A percentile compares a stretch with the other conserved stretches of the same genome.
phyloP scores from a whole-genome alignment of 768 basidiomycete species.

The Tylopilus balloui region DNA sequence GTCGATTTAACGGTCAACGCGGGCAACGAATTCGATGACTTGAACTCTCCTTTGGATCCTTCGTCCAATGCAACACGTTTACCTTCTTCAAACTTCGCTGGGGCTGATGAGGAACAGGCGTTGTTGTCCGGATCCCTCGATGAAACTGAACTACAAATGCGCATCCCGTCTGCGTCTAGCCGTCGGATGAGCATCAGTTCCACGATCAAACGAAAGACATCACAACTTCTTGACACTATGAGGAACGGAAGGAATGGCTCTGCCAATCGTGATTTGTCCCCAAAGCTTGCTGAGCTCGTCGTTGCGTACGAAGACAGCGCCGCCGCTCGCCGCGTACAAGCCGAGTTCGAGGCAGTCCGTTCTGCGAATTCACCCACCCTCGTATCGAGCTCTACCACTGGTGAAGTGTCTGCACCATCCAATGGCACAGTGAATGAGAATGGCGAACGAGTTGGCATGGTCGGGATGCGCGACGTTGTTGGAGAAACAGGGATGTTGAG shows the following conservation, averaged over 20 bases:
- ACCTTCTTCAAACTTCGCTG: conserved; percentile 41
- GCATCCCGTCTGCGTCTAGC: conserved; percentile 21
- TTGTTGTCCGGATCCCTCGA: conserved; percentile 41
- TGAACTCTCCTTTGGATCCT: conserved; percentile 32
- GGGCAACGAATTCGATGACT: conserved; percentile 33
- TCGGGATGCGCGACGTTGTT: conserved; percentile 59
- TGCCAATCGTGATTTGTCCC: conserved; percentile 39
- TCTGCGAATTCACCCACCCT: conserved; percentile 7
- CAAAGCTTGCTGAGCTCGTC: conserved; percentile 69
- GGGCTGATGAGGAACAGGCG: conserved; percentile 68
- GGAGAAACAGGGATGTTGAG: conserved; percentile 64
- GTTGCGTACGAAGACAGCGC: conserved; percentile 64
- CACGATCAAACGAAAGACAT: conserved; percentile 68
- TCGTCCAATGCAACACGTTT: conserved; percentile 23
- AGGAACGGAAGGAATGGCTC: conserved; percentile 28
- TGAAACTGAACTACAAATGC: conserved; percentile 51
- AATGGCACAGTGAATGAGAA: conserved; percentile 24
- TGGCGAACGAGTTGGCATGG: conserved; percentile 31
- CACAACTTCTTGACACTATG: conserved; percentile 64
- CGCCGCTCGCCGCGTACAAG: conserved; percentile 56
- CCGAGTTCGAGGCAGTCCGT: conserved; percentile 52
- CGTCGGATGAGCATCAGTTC: conserved; percentile 43
- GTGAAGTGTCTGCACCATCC: conserved; percentile 13
- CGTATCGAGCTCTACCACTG: neutral
- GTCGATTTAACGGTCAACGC: conserved; percentile 73